Conservation (phyloP, 108 stramenopile species). For the Nitzschia sp. region DNA sequence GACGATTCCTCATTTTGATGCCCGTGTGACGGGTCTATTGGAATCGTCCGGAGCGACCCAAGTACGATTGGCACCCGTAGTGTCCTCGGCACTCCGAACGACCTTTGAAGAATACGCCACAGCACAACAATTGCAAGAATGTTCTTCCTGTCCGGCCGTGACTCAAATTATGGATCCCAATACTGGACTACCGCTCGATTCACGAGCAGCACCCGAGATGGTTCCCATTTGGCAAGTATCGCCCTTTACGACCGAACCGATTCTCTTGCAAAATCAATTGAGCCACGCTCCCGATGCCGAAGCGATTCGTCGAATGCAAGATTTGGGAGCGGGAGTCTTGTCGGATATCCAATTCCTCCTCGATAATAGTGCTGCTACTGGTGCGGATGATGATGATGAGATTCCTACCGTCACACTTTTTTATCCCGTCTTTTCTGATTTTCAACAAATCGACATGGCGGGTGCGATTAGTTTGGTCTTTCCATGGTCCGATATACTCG, state of each 20-base stretch:
- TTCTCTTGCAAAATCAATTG: background rate
- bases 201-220: background rate
- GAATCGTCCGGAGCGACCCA: background rate
- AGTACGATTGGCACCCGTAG: constrained; percentile 3
- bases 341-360: too few relatives aligned
- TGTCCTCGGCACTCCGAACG: background rate
- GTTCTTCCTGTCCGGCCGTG: background rate
- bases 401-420: background rate
- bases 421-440: constrained; percentile 19
- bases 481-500: background rate
- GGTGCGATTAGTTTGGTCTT: constrained; percentile 7
- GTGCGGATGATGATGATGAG: background rate
- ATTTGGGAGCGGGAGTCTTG: constrained; percentile 11
- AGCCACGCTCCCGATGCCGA: background rate
- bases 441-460: constrained; percentile 13
- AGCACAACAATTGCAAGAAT: constrained; percentile 3
- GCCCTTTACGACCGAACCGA: background rate
- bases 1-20: constrained; percentile 17
- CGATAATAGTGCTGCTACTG: too few relatives aligned
- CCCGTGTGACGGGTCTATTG: background rate
- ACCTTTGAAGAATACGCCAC: constrained; percentile 13
- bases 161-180: background rate
- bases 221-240: constrained; percentile 19
- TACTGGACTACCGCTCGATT: background rate
- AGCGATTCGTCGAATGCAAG: constrained; percentile 8